Conservation (phyloP, 371 early-diverging fungal species). For the Mortierella sp. region DNA sequence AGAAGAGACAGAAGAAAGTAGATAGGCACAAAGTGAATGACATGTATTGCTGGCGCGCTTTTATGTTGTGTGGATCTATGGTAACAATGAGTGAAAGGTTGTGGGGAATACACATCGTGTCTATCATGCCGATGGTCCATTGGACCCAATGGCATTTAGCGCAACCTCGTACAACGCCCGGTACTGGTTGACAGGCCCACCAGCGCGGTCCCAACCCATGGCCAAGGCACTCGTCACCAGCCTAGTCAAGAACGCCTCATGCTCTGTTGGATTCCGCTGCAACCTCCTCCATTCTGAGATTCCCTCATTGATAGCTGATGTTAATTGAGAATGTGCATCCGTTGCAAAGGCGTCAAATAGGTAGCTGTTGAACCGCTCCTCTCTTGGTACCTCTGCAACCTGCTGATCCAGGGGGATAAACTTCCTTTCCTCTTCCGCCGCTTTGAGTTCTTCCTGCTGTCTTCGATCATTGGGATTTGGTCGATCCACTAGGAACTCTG, state of each 20-base stretch:
- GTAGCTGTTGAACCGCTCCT: slow-evolving; percentile 66
- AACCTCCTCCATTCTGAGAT: slow-evolving; percentile 55
- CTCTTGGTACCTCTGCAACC: slow-evolving; percentile 11
- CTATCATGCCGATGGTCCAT: slow-evolving; percentile 7
- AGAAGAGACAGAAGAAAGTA: background rate
- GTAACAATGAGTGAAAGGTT: slow-evolving; percentile 1
- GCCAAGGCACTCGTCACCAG: slow-evolving; percentile 63
- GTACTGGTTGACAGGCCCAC: slow-evolving; percentile 63
- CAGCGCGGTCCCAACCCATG: slow-evolving; percentile 66
- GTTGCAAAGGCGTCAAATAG: slow-evolving; percentile 56
- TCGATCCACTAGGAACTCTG: slow-evolving; percentile 67
- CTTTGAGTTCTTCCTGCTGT: slow-evolving; percentile 15
- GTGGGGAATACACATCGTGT: background rate
- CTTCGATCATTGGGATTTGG: slow-evolving; percentile 40
- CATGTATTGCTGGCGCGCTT: too few relatives aligned
- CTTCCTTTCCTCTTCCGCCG: slow-evolving; percentile 18
- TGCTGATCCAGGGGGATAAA: slow-evolving; percentile 44
- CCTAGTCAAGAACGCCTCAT: slow-evolving; percentile 64
- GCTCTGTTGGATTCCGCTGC: slow-evolving; percentile 40
- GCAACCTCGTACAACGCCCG: slow-evolving; percentile 57
- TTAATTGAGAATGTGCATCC: slow-evolving; percentile 35
- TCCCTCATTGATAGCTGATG: slow-evolving; percentile 60
- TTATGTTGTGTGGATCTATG: too few relatives aligned
- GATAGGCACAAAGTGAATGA: too few relatives aligned
- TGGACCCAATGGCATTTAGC: slow-evolving; percentile 30